Evolutionary conservation across 1,139 yeast species (phyloP), one percentile per base, ranked within the genome.

Genomic region (Casaregolazyma suthepensis): DNA sequence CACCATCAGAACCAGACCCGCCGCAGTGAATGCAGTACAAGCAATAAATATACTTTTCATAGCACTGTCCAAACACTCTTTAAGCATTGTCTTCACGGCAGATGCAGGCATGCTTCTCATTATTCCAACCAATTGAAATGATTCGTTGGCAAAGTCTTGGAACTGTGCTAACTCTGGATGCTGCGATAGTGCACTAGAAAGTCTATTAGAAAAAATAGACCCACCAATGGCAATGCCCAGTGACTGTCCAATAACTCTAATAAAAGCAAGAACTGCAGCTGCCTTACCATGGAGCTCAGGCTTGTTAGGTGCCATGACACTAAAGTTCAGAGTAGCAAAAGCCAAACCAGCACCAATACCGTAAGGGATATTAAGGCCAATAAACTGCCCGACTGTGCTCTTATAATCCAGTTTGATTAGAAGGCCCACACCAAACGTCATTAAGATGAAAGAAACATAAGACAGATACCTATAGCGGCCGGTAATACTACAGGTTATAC

Each of bases 371-470:
- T 76, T 66, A 10, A 76, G 67, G 0, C 88, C 87, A 53, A 83
- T 80, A 46, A 76, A 70, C 44, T 70, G 59, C 0, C 75, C 66
- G 4, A 62, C 58, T 0, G 73, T 57, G 0, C 82, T 71, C 51
- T 75, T 56, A 15, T 67, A 69, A 17, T 68, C 69, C 40, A 82
- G 64, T 5, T 80, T 53, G 1, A 76, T 64, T 19, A 80, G 56
- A 7, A 81, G 54, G 0, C 87, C 88, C 38, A 71, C 66, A 1
- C 88, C 88, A 19, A 81, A 59, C 1, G 78, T 70, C 1, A 77
- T 76, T 17, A 75, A 54, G 0, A 72, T 57, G 1, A 76, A 74
- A 6, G 82, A 78, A 10, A 73, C 12, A 42, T 80, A 52, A 55
- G 75, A 71, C n/a, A 77, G 66, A 13, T 77, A 70, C 61, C 82